These are phyloP conservation scores for Fraxinus greggii DNA, from an alignment of 305 asterid species.

Conservation along the genomic window DNA sequence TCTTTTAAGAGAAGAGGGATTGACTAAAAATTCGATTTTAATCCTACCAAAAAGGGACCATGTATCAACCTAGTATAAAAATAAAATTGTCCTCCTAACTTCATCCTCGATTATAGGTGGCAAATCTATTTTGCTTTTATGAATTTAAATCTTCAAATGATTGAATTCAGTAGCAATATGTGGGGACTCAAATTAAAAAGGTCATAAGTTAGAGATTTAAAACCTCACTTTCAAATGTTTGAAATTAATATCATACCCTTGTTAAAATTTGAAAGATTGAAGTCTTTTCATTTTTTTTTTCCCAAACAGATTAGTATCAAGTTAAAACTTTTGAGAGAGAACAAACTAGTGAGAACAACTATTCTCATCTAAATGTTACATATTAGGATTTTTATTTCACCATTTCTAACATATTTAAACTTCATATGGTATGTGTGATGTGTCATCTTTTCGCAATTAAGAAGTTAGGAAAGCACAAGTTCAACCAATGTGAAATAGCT, in stretches of 20 bases:
- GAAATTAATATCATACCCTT: neutral
- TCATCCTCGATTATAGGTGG: neutral
- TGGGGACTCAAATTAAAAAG: neutral
- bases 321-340: neutral
- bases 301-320: too few species aligned
- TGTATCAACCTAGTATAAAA: neutral
- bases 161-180: too few species aligned
- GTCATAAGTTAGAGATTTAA: neutral
- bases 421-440: neutral
- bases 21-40: too few species aligned
- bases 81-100: neutral
- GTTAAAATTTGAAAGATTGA: neutral
- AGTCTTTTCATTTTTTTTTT: neutral
- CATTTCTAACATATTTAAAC: neutral
- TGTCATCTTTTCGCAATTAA: too few species aligned
- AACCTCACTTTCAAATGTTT: neutral
- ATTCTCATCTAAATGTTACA: neutral
- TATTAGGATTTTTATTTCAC: neutral
- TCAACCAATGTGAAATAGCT: too few species aligned
- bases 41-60: too few species aligned
- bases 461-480: too few species aligned
- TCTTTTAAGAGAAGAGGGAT: too few species aligned
- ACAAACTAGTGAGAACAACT: neutral
- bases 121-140: neutral
- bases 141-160: too few species aligned